These are phyloP conservation scores for Entomophthora muscae DNA, from an alignment of 371 early-diverging fungal genomes.

Conservation along the genomic window DNA sequence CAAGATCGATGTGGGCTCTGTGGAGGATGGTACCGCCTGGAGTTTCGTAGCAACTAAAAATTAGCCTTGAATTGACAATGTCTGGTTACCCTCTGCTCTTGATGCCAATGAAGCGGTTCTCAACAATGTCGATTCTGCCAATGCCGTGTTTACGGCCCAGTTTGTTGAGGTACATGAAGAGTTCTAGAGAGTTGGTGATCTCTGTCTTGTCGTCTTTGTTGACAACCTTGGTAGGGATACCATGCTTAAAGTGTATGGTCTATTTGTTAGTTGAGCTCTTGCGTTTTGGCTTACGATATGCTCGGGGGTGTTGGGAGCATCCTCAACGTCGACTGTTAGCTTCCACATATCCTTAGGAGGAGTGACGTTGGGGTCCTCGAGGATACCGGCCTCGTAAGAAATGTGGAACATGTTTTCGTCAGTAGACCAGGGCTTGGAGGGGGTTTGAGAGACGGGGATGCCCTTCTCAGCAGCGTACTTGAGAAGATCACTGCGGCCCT, in stretches of 20 bases:
- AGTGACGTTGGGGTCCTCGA: conserved; percentile 83
- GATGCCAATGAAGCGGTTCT: conserved; percentile 95
- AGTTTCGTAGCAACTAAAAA: conserved; percentile 84
- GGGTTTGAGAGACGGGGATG: conserved; percentile 89
- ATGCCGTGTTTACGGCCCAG: conserved; percentile 90
- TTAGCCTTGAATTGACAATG: neutral
- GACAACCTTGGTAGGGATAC: conserved; percentile 73
- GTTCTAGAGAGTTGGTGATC: conserved; percentile 48
- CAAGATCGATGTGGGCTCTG: conserved; percentile 85
- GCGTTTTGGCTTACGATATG: conserved; percentile 34
- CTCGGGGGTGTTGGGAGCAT: conserved; percentile 91
- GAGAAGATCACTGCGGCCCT: conserved; percentile 79
- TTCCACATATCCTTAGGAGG: conserved; percentile 97
- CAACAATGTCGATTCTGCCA: conserved; percentile 94
- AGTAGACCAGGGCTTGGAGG: conserved; percentile 95
- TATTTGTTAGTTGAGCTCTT: neutral
- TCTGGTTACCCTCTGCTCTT: conserved; percentile 68
- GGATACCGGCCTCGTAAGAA: conserved; percentile 92
- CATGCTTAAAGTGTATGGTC: conserved; percentile 67
- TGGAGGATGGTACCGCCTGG: conserved; percentile 92
- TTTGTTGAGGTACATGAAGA: conserved; percentile 89
- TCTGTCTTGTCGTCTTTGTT: conserved; percentile 56
- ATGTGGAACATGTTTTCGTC: conserved; percentile 98
- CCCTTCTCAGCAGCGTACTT: conserved; percentile 79
- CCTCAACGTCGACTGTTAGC: conserved; percentile 83